These are phyloP conservation scores for Lotus japonicus DNA, from an alignment of 306 rosid species.

Conservation along the genomic window DNA sequence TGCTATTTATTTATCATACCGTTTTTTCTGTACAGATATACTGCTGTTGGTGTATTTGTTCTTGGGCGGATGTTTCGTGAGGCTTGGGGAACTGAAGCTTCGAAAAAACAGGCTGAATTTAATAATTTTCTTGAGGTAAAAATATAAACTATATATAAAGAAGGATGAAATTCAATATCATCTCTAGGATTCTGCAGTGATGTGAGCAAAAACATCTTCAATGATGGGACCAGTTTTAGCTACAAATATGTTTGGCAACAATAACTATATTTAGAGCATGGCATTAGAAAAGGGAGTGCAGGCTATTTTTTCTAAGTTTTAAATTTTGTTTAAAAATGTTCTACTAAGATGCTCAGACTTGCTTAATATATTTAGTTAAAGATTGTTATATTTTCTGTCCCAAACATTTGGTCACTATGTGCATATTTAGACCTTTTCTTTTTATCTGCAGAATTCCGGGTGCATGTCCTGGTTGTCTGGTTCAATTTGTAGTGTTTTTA, in stretches of 20 bases:
- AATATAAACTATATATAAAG: background rate
- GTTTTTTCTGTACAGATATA: conserved; percentile 54
- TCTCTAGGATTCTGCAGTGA: conserved; percentile 10
- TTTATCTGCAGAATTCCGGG: conserved; percentile 12
- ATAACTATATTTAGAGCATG: background rate
- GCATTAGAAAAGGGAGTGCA: background rate
- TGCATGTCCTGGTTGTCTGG: conserved; percentile 12
- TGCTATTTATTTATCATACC: background rate
- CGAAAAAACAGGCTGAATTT: conserved; percentile 70
- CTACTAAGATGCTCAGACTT: background rate
- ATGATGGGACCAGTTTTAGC: background rate
- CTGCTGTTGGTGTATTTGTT: conserved; percentile 98
- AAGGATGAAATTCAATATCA: conserved; percentile 3
- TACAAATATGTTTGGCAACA: background rate
- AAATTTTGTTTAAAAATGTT: background rate
- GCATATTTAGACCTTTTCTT: background rate
- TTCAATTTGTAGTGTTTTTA: background rate
- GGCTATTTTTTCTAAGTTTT: background rate
- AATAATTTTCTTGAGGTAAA: conserved; percentile 84
- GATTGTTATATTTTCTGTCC: background rate
- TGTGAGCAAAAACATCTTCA: background rate
- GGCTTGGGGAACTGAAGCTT: conserved; percentile 84
- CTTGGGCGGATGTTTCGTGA: conserved; percentile 85
- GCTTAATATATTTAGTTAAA: background rate
- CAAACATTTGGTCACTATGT: background rate